phyloP scores from a whole-genome alignment of 441 rosid species.

The Arabidopsis lyrata region DNA sequence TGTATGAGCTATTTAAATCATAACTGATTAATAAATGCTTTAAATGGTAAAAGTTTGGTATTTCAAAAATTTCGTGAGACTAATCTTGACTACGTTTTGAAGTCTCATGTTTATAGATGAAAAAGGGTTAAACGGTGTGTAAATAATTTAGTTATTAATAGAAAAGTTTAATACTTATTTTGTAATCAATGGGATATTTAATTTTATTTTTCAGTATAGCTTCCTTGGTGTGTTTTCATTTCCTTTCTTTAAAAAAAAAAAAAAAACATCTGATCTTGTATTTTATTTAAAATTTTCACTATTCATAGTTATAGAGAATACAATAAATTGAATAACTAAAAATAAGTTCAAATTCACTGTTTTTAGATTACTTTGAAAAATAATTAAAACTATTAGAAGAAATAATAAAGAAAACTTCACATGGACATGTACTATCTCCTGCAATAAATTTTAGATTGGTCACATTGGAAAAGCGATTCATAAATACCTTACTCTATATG shows the following conservation, averaged over 20 bases:
- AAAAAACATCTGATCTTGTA: background rate
- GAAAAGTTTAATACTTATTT: background rate
- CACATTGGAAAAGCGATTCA: conserved; percentile 41
- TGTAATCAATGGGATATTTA: background rate
- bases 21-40: background rate
- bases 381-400: no score
- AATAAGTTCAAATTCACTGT: background rate
- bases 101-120: background rate
- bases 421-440: conserved; percentile 34
- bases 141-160: background rate
- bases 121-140: background rate
- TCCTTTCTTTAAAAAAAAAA: background rate
- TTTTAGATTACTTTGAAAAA: background rate
- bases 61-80: background rate
- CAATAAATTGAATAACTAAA: background rate
- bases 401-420: background rate
- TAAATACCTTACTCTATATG: background rate
- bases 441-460: conserved; percentile 31
- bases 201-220: background rate
- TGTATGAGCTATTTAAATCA: no score
- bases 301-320: background rate
- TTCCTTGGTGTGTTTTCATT: background rate
- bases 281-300: background rate
- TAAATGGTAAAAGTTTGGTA: background rate
- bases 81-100: background rate